Percentiles rank a stretch among this genome's conserved stretches.
phyloP scores from a whole-genome alignment of 768 basidiomycete genomes.

The Clavulina sp. region DNA sequence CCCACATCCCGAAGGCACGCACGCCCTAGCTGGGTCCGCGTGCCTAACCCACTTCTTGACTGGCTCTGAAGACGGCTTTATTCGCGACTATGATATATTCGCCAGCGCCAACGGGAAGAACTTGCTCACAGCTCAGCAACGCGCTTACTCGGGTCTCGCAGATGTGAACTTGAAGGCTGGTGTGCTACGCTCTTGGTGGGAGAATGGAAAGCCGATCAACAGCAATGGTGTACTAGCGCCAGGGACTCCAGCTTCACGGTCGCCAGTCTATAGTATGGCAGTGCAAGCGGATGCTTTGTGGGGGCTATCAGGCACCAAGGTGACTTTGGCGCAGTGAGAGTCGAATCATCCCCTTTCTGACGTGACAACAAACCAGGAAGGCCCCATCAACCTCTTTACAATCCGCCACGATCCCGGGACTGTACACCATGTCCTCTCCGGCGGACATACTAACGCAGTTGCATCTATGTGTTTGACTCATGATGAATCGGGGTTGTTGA shows the following conservation, averaged over 20 bases:
- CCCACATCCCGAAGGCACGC: conserved; percentile 74
- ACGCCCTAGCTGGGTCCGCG: conserved; percentile 67
- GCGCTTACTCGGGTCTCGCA: conserved; percentile 77
- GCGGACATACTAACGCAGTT: conserved; percentile 65
- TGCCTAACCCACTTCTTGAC: conserved; percentile 83
- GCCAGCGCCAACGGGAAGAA: conserved; percentile 72
- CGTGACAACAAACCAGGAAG: too few species aligned
- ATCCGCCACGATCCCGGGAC: conserved; percentile 83
- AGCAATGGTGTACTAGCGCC: conserved; percentile 16
- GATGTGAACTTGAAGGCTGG: conserved; percentile 86
- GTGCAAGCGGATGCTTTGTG: conserved; percentile 90
- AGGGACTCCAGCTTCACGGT: conserved; percentile 26
- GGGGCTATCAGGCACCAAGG: conserved; percentile 75
- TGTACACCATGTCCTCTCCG: conserved; percentile 49
- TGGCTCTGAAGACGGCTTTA: conserved; percentile 85
- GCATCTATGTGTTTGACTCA: conserved; percentile 69
- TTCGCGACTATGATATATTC: conserved; percentile 85
- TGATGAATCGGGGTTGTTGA: conserved; percentile 72
- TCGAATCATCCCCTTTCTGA: too few species aligned
- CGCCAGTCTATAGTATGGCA: conserved; percentile 77
- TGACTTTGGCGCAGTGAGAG: conserved; percentile 17
- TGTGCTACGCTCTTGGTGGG: conserved; percentile 82
- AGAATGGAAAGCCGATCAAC: conserved; percentile 29
- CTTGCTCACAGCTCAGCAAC: conserved; percentile 73
- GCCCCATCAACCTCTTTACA: conserved; percentile 85